Conservation (phyloP, 225 moss, liverwort and hornwort genomes). For the Climacium dendroides region DNA sequence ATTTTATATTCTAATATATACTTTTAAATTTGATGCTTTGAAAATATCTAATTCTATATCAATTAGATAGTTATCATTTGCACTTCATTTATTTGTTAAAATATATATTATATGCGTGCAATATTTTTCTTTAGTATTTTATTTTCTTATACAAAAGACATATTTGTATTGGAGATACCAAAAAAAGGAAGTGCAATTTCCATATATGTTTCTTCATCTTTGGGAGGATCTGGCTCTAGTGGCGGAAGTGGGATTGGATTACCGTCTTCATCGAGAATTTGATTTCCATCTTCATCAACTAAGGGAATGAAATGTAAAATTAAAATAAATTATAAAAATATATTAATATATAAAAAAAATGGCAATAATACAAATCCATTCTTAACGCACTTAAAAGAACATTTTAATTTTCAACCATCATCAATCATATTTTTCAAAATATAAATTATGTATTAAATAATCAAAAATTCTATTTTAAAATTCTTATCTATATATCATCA, state of each 20-base stretch:
- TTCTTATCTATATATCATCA: neutral
- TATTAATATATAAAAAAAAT: neutral
- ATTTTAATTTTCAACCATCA: too few relatives aligned
- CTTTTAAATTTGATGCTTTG: neutral
- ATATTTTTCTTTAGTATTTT: neutral
- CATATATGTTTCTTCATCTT: conserved; percentile 35
- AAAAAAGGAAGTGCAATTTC: conserved; percentile 18
- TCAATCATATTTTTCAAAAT: neutral
- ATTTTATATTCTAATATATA: rapidly evolving
- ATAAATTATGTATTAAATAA: rapidly evolving
- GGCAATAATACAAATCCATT: too few relatives aligned
- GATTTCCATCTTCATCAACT: conserved; percentile 16
- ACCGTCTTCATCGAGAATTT: neutral
- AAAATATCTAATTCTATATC: neutral
- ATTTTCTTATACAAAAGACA: neutral
- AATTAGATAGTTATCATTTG: too few relatives aligned
- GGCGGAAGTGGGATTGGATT: conserved; percentile 3
- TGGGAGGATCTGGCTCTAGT: neutral
- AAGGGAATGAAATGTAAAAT: neutral
- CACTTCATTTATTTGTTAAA: neutral
- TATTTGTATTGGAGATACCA: neutral
- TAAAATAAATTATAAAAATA: neutral
- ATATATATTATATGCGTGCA: rapidly evolving
- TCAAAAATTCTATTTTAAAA: neutral
- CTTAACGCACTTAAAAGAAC: neutral